Evolutionary conservation across 1,139 yeast genomes (phyloP).

Genomic region (Yamadazyma jaroonii): DNA sequence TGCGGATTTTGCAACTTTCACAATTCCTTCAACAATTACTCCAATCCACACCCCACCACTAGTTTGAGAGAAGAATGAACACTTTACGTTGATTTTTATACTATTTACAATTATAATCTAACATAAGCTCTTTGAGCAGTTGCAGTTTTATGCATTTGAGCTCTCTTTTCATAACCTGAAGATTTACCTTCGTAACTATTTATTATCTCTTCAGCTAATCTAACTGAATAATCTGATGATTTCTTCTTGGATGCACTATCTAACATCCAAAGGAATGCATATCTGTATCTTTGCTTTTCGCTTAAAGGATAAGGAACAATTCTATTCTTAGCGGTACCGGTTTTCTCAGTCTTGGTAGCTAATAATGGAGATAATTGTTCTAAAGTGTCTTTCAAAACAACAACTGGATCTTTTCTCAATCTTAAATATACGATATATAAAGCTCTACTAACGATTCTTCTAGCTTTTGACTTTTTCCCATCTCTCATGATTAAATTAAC

Average conservation of each 20-base stretch:
- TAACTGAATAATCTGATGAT: slow-evolving; percentile 77
- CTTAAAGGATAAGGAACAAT: slow-evolving; percentile 82
- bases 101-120: slow-evolving; percentile 27
- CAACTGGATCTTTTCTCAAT: slow-evolving; percentile 73
- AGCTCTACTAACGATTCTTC: slow-evolving; percentile 70
- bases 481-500: slow-evolving; percentile 89
- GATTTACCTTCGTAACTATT: slow-evolving; percentile 77
- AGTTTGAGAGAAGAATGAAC: background rate
- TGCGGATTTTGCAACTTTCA: slow-evolving; percentile 4
- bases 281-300: slow-evolving; percentile 78
- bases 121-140: slow-evolving; percentile 77
- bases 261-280: slow-evolving; percentile 86
- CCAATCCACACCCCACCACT: too few species aligned
- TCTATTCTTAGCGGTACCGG: slow-evolving; percentile 81
- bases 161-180: slow-evolving; percentile 80
- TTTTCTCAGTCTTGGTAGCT: slow-evolving; percentile 71
- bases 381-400: slow-evolving; percentile 66
- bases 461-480: slow-evolving; percentile 85
- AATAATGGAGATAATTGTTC: slow-evolving; percentile 86
- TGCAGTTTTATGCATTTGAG: slow-evolving; percentile 81
- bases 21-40: too few species aligned
- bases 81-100: background rate
- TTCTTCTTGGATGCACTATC: slow-evolving; percentile 81
- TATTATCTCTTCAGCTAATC: slow-evolving; percentile 86
- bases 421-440: slow-evolving; percentile 75